Evolutionary conservation across 2,329 filamentous ascomycete species (phyloP).

Genomic region (Colletotrichum brevisporum): DNA sequence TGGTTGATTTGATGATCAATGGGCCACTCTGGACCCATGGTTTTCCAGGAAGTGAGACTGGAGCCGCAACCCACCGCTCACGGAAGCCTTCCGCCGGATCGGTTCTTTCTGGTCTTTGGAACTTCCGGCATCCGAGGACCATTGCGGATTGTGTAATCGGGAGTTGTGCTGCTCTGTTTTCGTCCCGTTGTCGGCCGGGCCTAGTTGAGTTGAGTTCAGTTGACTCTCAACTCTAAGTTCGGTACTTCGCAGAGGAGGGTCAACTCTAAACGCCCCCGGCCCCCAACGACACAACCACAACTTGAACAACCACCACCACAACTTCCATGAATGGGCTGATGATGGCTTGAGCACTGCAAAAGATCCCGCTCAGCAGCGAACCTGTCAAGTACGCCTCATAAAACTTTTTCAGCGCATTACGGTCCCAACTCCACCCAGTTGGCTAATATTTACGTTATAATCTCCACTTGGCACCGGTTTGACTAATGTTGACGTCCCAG

Average conservation of each 20-base stretch:
- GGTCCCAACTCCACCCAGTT: conserved; percentile 30
- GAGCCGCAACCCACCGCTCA: conserved; percentile 28
- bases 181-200: background rate
- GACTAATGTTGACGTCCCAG: conserved; percentile 28
- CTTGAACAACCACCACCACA: background rate
- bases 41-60: conserved; percentile 7
- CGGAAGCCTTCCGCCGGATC: conserved; percentile 28
- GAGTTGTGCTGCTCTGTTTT: background rate
- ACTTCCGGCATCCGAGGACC: background rate
- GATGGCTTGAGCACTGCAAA: background rate
- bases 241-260: background rate
- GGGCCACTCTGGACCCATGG: conserved; percentile 20
- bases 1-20: background rate
- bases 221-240: background rate
- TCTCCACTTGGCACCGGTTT: conserved; percentile 26
- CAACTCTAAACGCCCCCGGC: too few relatives aligned
- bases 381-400: conserved; percentile 25
- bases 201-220: background rate
- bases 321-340: background rate
- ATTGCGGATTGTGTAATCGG: background rate
- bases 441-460: conserved; percentile 38
- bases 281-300: background rate
- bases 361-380: background rate
- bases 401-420: conserved; percentile 32
- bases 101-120: background rate